These are phyloP conservation scores for Phialocephala subalpina DNA, from an alignment of 2,329 filamentous ascomycete species.

Conservation along the genomic window DNA sequence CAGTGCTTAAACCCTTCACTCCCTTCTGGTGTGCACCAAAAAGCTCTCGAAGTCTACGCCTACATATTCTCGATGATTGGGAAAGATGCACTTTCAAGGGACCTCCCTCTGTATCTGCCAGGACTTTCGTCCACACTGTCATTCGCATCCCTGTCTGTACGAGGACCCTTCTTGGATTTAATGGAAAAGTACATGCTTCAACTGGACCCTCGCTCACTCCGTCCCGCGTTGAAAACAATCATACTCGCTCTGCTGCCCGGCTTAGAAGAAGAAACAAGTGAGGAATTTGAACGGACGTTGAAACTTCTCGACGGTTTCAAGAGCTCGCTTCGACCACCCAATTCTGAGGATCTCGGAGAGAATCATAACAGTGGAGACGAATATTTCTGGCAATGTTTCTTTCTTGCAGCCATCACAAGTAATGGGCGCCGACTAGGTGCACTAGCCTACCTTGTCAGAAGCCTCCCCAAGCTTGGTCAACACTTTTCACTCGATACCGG, in stretches of 20 bases:
- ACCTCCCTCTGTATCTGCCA: conserved; percentile 88
- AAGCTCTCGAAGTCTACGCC: conserved; percentile 91
- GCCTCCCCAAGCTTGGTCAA: conserved; percentile 75
- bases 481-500: conserved; percentile 44
- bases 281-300: conserved; percentile 92
- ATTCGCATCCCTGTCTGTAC: conserved; percentile 92
- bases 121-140: conserved; percentile 89
- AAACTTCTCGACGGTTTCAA: conserved; percentile 82
- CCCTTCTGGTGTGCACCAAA: conserved; percentile 97
- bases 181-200: conserved; percentile 82
- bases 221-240: conserved; percentile 89
- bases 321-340: conserved; percentile 64
- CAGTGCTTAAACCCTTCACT: conserved; percentile 95
- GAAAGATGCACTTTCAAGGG: conserved; percentile 78
- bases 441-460: conserved; percentile 83
- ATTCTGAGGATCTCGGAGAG: conserved; percentile 57
- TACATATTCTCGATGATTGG: conserved; percentile 90
- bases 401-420: conserved; percentile 91
- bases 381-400: conserved; percentile 99
- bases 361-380: conserved; percentile 73
- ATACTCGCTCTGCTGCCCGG: conserved; percentile 90
- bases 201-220: conserved; percentile 73
- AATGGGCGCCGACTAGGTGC: conserved; percentile 85
- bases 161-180: conserved; percentile 84
- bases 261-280: conserved; percentile 93